Conservation (phyloP, 2,329 filamentous ascomycete species). For the Aspergillus udagawae region DNA sequence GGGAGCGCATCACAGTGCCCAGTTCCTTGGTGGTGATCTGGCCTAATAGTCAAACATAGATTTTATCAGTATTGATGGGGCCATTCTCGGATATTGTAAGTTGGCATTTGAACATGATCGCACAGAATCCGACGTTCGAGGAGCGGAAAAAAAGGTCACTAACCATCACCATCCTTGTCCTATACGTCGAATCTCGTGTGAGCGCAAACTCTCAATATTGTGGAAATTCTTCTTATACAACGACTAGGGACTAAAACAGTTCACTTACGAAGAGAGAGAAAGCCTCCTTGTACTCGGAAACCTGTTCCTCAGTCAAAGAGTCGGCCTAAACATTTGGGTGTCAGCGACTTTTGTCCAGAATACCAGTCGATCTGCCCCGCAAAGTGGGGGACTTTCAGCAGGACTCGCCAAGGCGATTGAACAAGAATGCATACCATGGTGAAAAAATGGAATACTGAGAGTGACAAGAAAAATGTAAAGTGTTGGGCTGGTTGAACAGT, state of each 20-base stretch:
- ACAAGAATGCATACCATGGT: conserved; percentile 28
- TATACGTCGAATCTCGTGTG: conserved; percentile 36
- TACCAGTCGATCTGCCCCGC: conserved; percentile 28
- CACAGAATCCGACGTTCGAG: not conserved
- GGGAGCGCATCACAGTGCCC: conserved; percentile 84
- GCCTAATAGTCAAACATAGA: conserved; percentile 48
- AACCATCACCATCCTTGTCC: conserved; percentile 91
- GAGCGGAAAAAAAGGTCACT: conserved; percentile 41
- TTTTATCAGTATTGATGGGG: conserved; percentile 8
- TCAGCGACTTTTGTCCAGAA: conserved; percentile 23
- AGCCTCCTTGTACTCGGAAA: conserved; percentile 99
- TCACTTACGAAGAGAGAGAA: conserved; percentile 98
- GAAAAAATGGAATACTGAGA: conserved; percentile 12
- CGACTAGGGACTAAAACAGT: not conserved
- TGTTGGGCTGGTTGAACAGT: conserved; percentile 3
- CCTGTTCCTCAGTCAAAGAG: conserved; percentile 98
- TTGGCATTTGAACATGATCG: conserved; percentile 2
- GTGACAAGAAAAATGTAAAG: conserved; percentile 13
- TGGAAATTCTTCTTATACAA: not conserved
- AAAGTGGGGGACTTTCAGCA: conserved; percentile 27
- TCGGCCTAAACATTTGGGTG: conserved; percentile 65
- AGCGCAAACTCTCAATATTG: conserved; percentile 11
- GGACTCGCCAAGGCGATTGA: conserved; percentile 3
- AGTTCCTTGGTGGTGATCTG: conserved; percentile 91
- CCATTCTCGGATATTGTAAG: not conserved